A percentile compares a stretch with the other conserved stretches of the same genome.
phyloP scores from a whole-genome alignment of 2,329 filamentous ascomycete species.

The Gremmenia infestans region DNA sequence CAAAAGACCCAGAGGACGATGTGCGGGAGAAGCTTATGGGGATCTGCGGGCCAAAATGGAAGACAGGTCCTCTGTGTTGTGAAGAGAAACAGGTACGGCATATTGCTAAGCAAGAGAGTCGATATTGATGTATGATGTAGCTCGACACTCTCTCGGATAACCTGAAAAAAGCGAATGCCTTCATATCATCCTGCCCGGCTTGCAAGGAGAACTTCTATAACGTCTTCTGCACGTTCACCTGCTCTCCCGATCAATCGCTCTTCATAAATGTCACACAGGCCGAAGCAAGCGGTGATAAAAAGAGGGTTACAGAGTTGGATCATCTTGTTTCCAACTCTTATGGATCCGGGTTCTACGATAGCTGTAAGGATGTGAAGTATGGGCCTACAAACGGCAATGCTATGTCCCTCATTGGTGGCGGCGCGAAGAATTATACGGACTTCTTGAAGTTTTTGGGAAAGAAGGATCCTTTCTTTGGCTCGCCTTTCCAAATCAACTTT shows the following conservation, averaged over 20 bases:
- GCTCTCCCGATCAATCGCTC: constrained; percentile 91
- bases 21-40: constrained; percentile 74
- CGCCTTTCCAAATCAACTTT: constrained; percentile 98
- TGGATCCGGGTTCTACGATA: constrained; percentile 85
- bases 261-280: constrained; percentile 89
- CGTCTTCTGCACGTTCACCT: constrained; percentile 96
- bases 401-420: constrained; percentile 93
- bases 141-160: constrained; percentile 77
- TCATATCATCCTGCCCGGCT: constrained; percentile 90
- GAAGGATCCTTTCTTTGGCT: constrained; percentile 79
- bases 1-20: constrained; percentile 65
- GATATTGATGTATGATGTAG: constrained; percentile 37
- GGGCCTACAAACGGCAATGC: constrained; percentile 88
- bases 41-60: constrained; percentile 86
- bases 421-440: constrained; percentile 81
- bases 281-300: constrained; percentile 48
- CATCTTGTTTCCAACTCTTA: constrained; percentile 83
- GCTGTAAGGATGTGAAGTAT: constrained; percentile 98
- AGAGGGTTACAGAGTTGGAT: constrained; percentile 81
- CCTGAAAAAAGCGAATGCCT: constrained; percentile 77
- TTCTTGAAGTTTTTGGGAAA: constrained; percentile 91
- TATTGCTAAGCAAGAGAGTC: neutral
- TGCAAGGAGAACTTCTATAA: constrained; percentile 99
- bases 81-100: constrained; percentile 63
- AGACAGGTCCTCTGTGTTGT: constrained; percentile 79